Evolutionary conservation across 2,329 filamentous ascomycete genomes (phyloP), one percentile per base, ranked within the genome.

Genomic region (Xylariaceae sp.): DNA sequence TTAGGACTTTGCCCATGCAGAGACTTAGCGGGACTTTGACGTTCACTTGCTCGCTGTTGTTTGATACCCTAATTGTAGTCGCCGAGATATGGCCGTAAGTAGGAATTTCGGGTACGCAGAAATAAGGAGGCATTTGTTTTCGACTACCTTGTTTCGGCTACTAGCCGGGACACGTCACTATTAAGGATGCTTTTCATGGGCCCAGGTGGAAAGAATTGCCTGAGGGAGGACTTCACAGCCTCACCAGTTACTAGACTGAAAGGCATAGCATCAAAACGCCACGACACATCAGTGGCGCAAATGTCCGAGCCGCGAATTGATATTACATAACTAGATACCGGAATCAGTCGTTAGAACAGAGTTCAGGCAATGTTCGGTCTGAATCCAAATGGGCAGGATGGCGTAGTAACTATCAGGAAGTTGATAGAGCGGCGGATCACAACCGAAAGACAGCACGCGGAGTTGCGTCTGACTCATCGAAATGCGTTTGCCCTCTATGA

Each of bases 41-140:
- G 34, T 44, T 16, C 7, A 37, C 49, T 40, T 40, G 42, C 43
- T 46, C 42, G 49, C 34, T 22, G 13, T 46, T 51, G 37, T 42
- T 53, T 29, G 37, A 40, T 42, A 15, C 10, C 37, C 26, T 16
- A 19, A 37, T 15, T 21, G 45, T 49, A 51, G 49, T 29, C 50
- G 48, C 59, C 59, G 59, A 61, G 42, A 53, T 55, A 49, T 54
- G 47, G 51, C 58, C 58, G 56, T 54, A 39, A 22, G 15, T 49
- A 26, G 43, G 37, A 34, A 44, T 13, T 47, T 21, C n/a, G 48
- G 36, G 36, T 54, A 45, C 30, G 22, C 32, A 21, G 21, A 47
- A 40, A 32, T 41, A 32, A 42, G 42, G 26, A 32, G 18, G 15
- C 19, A 29, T 42, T 37, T 45, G 9, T 42, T 54, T 36, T 51